Evolutionary conservation across 306 rosid species (phyloP), one percentile per base, ranked within the genome.

Genomic region (barrel medic (Medicago truncatula)): DNA sequence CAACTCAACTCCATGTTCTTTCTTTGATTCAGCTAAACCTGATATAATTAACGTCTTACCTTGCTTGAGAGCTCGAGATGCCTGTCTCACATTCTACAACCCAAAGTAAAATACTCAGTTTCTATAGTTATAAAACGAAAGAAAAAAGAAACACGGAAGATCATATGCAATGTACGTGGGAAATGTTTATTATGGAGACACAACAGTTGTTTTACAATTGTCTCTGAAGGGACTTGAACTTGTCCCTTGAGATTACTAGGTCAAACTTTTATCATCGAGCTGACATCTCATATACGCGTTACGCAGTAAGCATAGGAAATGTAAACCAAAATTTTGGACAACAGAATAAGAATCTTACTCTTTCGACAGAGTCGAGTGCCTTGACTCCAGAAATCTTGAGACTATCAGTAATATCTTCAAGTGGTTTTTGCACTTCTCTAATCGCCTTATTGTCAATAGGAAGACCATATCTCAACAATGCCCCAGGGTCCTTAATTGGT

Each of bases 401-500:
- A 80, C 97, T 89, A 7, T 95, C 97, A 8, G 97, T 87, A 67
- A 92, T 90, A 84, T 95, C 99, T 86, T 95, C 99, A 41, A 95
- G 97, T 14, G 97, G 97, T 60, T 92, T 95, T 78, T 95, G 97
- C 12, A 95, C 97, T 84, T 95, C 99, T 87, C 99, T 84, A 34
- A 95, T 83, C 17, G 99, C 99, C 85, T 90, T 95, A 72, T 95
- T 95, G 80, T 95, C 75, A 50, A 92, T 92, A 82, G 99, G 99
- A 71, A 95, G 89, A 40, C 93, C 97, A 78, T 95, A 86, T 82
- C 99, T 88, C 88, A 95, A 79, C 85, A 95, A 86, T 14, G 97
- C 96, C 52, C 91, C 97, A 0, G 99, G 99, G 71, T 95, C 97
- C 88, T 95, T 95, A 68, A 95, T 92, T 3, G 98, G 98, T 3